These are phyloP conservation scores for Pneumocystis jirovecii DNA, from an alignment of 1,139 yeast species.

Conservation along the genomic window DNA sequence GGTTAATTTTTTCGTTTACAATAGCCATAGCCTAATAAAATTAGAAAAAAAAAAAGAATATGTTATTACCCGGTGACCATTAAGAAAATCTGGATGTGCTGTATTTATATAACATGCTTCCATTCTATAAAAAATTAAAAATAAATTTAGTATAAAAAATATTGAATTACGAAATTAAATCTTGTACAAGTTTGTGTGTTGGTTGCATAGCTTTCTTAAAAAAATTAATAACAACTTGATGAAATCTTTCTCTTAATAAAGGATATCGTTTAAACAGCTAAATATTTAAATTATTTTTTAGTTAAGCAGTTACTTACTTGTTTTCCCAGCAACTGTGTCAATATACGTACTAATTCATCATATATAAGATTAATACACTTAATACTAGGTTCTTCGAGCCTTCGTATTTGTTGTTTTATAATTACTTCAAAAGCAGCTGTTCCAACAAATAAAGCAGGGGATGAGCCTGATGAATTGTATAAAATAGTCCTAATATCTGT, in stretches of 20 bases:
- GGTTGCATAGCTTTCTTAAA: conserved; percentile 70
- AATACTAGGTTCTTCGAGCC: conserved; percentile 87
- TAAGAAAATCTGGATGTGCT: conserved; percentile 90
- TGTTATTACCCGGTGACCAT: conserved; percentile 49
- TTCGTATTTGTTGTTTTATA: conserved; percentile 83
- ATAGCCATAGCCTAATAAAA: conserved; percentile 57
- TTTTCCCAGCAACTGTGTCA: conserved; percentile 68
- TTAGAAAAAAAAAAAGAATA: background rate
- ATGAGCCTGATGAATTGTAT: conserved; percentile 89
- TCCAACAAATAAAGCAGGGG: conserved; percentile 95
- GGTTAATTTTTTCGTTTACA: conserved; percentile 82
- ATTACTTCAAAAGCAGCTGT: conserved; percentile 94
- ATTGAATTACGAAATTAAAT: conserved; percentile 37
- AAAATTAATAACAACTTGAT: conserved; percentile 64
- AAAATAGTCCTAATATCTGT: conserved; percentile 88
- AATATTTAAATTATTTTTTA: background rate
- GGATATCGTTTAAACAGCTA: conserved; percentile 69
- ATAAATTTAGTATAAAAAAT: background rate
- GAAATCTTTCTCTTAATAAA: conserved; percentile 68
- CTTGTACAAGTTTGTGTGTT: conserved; percentile 70
- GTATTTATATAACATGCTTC: conserved; percentile 94
- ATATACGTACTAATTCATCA: conserved; percentile 83
- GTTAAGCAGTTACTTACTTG: conserved; percentile 25
- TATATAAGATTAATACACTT: conserved; percentile 82
- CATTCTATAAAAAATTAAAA: conserved; percentile 25